A percentile compares a stretch with the other conserved stretches of the same genome.
phyloP scores from a whole-genome alignment of 2,329 filamentous ascomycete genomes.

The Rhynchosporium graminicola region DNA sequence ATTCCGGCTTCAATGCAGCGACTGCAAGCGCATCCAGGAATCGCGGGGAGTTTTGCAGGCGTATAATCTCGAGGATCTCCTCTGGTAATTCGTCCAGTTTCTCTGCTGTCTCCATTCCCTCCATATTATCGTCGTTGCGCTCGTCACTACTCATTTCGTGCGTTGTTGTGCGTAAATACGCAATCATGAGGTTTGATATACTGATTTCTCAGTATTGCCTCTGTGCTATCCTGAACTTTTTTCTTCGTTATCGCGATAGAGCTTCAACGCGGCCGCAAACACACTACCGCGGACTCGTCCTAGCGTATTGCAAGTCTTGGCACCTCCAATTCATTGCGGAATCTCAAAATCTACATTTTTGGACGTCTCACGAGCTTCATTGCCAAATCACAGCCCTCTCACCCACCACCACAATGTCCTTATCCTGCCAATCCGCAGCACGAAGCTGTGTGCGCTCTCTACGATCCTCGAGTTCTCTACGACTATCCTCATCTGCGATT shows the following conservation, averaged over 20 bases:
- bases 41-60: conserved; percentile 60
- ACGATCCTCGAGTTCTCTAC: conserved; percentile 50
- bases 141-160: conserved; percentile 56
- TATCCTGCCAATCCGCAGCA: conserved; percentile 63
- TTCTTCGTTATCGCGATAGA: conserved; percentile 23
- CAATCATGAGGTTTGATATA: conserved; percentile 6
- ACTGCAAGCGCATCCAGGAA: conserved; percentile 72
- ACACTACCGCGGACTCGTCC: neutral
- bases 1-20: conserved; percentile 66
- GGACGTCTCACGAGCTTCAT: conserved; percentile 17
- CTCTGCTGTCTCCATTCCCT: neutral
- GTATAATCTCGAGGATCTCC: conserved; percentile 69
- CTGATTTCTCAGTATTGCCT: conserved; percentile 3
- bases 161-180: conserved; percentile 18
- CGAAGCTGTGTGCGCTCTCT: conserved; percentile 66
- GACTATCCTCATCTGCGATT: conserved; percentile 47
- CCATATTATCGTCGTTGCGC: conserved; percentile 10
- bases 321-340: conserved; percentile 5
- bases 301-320: conserved; percentile 13
- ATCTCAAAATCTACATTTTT: conserved; percentile 14
- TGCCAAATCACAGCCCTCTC: neutral
- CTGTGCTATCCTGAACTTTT: conserved; percentile 22
- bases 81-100: conserved; percentile 63
- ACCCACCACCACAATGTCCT: conserved; percentile 53
- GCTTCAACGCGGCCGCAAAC: conserved; percentile 2